A percentile compares a stretch with the other conserved stretches of the same genome.
phyloP scores from a whole-genome alignment of 352 stramenopile genomes.

The Blastocystis sp. region DNA sequence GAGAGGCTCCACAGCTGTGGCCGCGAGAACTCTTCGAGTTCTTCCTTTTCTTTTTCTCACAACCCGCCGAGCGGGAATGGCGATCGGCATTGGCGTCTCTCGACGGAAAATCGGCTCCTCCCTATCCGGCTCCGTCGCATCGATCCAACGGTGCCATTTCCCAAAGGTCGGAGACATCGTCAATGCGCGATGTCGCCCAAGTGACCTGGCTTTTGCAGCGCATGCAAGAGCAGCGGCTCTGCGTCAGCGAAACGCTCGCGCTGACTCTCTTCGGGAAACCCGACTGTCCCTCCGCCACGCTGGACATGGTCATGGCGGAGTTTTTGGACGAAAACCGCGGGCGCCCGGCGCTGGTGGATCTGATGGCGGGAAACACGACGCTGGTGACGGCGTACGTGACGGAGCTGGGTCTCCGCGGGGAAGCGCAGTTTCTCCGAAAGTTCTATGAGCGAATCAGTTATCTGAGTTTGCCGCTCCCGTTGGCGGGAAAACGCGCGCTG shows the following conservation, averaged over 20 bases:
- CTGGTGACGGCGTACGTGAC: not conserved
- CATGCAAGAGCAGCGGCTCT: not conserved
- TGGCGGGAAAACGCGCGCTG: too few species aligned
- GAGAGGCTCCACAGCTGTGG: not conserved
- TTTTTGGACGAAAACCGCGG: slow-evolving; percentile 5
- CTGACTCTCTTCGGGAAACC: slow-evolving; percentile 6
- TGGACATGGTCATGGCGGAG: not conserved
- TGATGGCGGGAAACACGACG: not conserved
- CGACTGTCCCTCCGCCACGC: not conserved
- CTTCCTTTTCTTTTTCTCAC: slow-evolving; percentile 24
- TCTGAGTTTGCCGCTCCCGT: not conserved
- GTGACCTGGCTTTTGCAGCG: not conserved
- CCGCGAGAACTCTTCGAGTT: slow-evolving; percentile 14
- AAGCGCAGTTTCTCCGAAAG: not conserved
- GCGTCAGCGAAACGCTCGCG: not conserved
- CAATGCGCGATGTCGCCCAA: not conserved
- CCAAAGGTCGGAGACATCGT: not conserved
- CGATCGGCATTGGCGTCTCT: too few species aligned
- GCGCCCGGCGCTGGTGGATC: not conserved
- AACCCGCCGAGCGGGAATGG: not conserved
- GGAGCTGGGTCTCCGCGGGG: not conserved
- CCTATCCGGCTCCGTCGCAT: too few species aligned
- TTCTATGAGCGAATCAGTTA: slow-evolving; percentile 13
- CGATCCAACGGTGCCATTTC: too few species aligned
- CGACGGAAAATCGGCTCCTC: too few species aligned